Evolutionary conservation across 768 basidiomycete genomes (phyloP), one percentile per base, ranked within the genome.

Genomic region (Auriscalpium orientale): DNA sequence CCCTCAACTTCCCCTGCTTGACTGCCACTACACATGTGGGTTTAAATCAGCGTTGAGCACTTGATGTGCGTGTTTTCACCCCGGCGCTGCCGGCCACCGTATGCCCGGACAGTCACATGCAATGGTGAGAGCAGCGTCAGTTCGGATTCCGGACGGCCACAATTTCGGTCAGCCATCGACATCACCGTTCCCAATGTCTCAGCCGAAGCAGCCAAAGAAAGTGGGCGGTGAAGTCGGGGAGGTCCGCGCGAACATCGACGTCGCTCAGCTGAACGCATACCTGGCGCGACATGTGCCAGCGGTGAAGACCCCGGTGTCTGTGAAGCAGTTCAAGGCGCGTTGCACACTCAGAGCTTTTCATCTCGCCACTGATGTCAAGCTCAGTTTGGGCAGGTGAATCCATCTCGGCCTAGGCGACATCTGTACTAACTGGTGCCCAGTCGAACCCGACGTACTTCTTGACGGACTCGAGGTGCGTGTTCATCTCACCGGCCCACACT

Each of bases 391-490:
- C 92, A 94, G 83, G 92, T 91, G 70, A 65, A 76, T 45, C 12
- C n/a, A 20, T 4, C 43, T 7, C 28, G 7, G 5, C 7, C 28
- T 7, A 28, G 28, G 28, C 28, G 28, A 28, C 1, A 28, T 28
- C 28, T 28, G 44, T 4, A 55, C 48, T 53, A 18, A 10, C 34
- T 46, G 33, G 13, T 11, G 49, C 36, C 5, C 68, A 94, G 90
- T 93, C 92, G 8, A 99, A 99, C 66, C 95, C 95, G 0, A 98
- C 95, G 0, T 99, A 98, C 69, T 89, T 98, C 72, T 71, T 99
- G 49, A 89, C 83, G 6, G 91, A 91, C 71, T 76, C 81, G 16
- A 79, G 72, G 87, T 87, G 70, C 33, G 82, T 71, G 16, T 49
- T 33, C 18, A 33, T 18, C 34, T 40, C 4, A 21, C 16, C 50